phyloP scores from a whole-genome alignment of 2,329 filamentous ascomycete genomes.

The Botrytis fragariae region DNA sequence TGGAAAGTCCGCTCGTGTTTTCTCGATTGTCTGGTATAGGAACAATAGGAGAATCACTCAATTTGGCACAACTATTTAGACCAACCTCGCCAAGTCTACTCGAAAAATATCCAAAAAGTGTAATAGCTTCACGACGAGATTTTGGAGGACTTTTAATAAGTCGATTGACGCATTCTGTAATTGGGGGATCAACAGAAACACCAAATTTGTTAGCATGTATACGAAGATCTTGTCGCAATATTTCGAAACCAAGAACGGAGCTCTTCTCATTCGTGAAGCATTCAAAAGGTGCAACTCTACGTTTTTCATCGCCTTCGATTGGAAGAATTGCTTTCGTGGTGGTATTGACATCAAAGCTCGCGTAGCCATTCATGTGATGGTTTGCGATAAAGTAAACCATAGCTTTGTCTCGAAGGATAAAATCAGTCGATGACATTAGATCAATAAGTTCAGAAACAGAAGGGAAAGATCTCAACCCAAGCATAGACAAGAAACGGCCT shows the following conservation, averaged over 20 bases:
- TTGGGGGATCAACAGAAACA: slow-evolving; percentile 76
- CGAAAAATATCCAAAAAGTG: slow-evolving; percentile 81
- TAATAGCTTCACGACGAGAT: slow-evolving; percentile 62
- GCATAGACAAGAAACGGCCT: slow-evolving; percentile 65
- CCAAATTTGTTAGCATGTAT: slow-evolving; percentile 81
- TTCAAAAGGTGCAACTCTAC: slow-evolving; percentile 67
- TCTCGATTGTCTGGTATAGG: slow-evolving; percentile 53
- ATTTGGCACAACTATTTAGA: slow-evolving; percentile 54
- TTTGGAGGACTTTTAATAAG: slow-evolving; percentile 71
- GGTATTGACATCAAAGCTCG: slow-evolving; percentile 55
- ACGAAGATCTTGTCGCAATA: slow-evolving; percentile 74
- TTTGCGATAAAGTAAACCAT: slow-evolving; percentile 82
- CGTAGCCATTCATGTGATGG: slow-evolving; percentile 75
- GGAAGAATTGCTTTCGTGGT: slow-evolving; percentile 66
- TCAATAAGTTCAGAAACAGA: slow-evolving; percentile 70
- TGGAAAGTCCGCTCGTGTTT: slow-evolving; percentile 27
- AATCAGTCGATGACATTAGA: slow-evolving; percentile 66
- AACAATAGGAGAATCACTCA: slow-evolving; percentile 68
- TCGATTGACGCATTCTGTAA: slow-evolving; percentile 71
- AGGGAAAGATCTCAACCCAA: slow-evolving; percentile 74
- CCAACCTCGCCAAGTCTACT: slow-evolving; percentile 72
- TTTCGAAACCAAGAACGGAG: slow-evolving; percentile 74
- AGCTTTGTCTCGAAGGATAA: slow-evolving; percentile 61
- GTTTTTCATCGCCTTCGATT: slow-evolving; percentile 62
- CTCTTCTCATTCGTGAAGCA: slow-evolving; percentile 83